phyloP scores from a whole-genome alignment of 805 yeast genomes.

The Hanseniaspora valbyensis region DNA sequence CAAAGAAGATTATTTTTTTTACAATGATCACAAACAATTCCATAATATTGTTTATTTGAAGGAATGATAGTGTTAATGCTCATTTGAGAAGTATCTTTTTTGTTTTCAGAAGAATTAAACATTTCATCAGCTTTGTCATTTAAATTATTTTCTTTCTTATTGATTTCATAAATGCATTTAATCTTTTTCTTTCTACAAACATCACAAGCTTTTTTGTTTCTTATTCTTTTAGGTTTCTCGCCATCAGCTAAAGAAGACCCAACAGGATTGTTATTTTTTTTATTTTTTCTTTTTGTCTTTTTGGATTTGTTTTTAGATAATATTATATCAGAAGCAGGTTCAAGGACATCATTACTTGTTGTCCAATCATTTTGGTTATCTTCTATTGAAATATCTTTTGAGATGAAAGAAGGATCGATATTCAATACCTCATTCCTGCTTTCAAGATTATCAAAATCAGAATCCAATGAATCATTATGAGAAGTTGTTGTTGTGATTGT shows the following conservation, averaged over 20 bases:
- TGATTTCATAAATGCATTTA: constrained; percentile 36
- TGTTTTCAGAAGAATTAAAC: neutral
- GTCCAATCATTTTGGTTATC: neutral
- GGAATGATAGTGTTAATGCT: constrained; percentile 6
- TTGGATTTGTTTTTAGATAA: neutral
- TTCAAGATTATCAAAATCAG: neutral
- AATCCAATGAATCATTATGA: neutral
- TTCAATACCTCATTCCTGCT: neutral
- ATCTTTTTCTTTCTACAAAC: constrained; percentile 58
- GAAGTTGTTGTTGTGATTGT: neutral
- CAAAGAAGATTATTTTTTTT: constrained; percentile 2
- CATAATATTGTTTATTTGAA: constrained; percentile 11
- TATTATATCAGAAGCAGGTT: neutral
- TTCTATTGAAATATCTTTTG: neutral
- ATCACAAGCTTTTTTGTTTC: constrained; percentile 40
- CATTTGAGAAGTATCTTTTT: neutral
- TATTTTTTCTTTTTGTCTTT: neutral
- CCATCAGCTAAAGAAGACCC: no score
- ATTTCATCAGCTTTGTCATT: neutral
- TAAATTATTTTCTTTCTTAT: neutral
- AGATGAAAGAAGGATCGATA: neutral
- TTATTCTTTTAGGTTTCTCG: constrained; percentile 26
- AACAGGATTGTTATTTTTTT: no score
- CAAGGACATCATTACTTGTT: neutral
- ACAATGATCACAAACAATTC: constrained; percentile 8